A percentile compares a stretch with the other conserved stretches of the same genome.
phyloP scores from a whole-genome alignment of 129 eudicot genomes.

The Pittosporum tobira region DNA sequence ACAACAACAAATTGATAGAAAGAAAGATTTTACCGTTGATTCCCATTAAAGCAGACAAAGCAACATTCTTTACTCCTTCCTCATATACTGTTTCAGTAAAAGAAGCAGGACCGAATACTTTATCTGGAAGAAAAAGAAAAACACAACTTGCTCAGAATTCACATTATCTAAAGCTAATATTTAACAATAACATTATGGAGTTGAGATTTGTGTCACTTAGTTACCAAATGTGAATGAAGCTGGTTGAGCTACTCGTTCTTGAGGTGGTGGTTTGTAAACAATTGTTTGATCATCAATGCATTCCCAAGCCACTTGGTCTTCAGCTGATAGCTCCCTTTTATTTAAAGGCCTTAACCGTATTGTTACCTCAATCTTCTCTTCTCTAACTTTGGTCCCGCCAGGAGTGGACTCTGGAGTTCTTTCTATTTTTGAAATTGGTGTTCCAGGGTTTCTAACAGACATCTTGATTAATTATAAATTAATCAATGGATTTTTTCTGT shows the following conservation, averaged over 20 bases:
- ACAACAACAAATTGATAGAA: not conserved
- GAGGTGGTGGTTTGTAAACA: slow-evolving; percentile 45
- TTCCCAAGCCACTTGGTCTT: slow-evolving; percentile 85
- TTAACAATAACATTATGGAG: not conserved
- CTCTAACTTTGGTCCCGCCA: slow-evolving; percentile 63
- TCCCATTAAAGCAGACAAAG: slow-evolving; percentile 91
- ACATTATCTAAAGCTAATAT: not conserved
- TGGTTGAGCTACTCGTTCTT: slow-evolving; percentile 57
- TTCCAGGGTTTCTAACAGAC: slow-evolving; percentile 56
- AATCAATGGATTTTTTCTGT: no score
- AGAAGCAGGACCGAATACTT: slow-evolving; percentile 76
- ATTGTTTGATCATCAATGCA: slow-evolving; percentile 76
- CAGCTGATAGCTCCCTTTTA: slow-evolving; percentile 62
- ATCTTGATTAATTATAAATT: slow-evolving; percentile 23
- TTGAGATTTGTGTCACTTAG: not conserved
- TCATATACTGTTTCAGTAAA: slow-evolving; percentile 71
- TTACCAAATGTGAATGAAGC: slow-evolving; percentile 79
- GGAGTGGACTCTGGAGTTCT: slow-evolving; percentile 73
- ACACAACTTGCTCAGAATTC: not conserved
- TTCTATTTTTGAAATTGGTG: slow-evolving; percentile 70
- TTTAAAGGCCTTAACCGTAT: slow-evolving; percentile 81
- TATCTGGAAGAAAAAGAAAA: slow-evolving; percentile 39
- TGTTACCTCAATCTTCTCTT: slow-evolving; percentile 94
- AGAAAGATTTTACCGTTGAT: slow-evolving; percentile 56
- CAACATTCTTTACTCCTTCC: slow-evolving; percentile 88